Base-by-base conservation (phyloP, 768 basidiomycete species). In the Termitomyces titanicus region DNA sequence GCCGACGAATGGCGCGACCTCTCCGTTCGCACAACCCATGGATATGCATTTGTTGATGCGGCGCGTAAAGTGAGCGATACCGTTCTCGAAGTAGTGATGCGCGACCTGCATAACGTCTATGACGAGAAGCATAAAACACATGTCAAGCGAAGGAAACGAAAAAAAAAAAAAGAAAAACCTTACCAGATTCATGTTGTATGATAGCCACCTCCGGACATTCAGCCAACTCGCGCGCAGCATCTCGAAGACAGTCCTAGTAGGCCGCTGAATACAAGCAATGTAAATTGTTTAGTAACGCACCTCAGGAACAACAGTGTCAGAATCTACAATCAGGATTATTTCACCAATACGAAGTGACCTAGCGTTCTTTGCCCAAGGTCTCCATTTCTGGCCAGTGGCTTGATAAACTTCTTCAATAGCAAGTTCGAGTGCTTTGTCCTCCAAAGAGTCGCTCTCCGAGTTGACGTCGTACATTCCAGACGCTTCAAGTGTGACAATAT, bases 21-120 rank as follows among this genome's bases (percentile, higher is more conserved):
- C 89, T 29, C 89, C 89, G 59, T 92, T 92, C 2, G 89, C 86
- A 62, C 83, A 85, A 15, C 83, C 81, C 79, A 92, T 83, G 0
- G 89, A 87, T 37, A 92, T 92, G 66, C 80, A 84, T 67, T 83
- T 84, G 68, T 94, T 93, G 72, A 95, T 92, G 35, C 91, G 81
- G 20, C 85, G 83, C 1, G 93, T 94, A 72, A 96, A 95, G 69
- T 87, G 86, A 12, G 93, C 83, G 57, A 95, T 86, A 17, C 89
- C 91, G 61, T 93, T 93, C 67, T 96, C 93, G 64, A 95, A 94
- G 72, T 89, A 94, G 69, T 93, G 87, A 68, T 88, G 76, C 0
- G 86, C 91, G 53, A 93, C 91, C 69, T 94, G 90, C 86, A 94
- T 92, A 61, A 94, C 92, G 62, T 92, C 89, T 83, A 54, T 5